Evolutionary conservation across 345 rosid genomes (phyloP).

Genomic region (Ceriops zippeliana): DNA sequence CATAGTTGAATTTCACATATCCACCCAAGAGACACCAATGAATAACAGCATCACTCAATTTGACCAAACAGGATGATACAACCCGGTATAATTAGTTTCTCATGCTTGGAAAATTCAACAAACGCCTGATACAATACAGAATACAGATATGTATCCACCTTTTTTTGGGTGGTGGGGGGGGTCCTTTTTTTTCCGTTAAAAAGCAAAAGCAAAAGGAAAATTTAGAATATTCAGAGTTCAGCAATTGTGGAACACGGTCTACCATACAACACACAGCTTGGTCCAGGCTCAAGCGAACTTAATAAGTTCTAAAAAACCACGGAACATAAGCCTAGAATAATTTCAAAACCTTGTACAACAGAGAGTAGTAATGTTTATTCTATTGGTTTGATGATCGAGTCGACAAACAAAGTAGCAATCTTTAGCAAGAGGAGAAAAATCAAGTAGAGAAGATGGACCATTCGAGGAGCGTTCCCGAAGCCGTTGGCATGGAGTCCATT

Average conservation of each 20-base stretch:
- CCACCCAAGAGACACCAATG: background rate
- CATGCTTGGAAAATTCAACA: conserved; percentile 6
- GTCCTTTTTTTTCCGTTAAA: no score
- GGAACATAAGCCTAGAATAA: background rate
- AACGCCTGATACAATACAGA: background rate
- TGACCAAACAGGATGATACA: background rate
- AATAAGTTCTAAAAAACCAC: background rate
- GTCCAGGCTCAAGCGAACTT: background rate
- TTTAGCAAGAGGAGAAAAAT: background rate
- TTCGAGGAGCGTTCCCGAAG: conserved; percentile 33
- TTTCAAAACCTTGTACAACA: no score
- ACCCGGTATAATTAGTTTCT: background rate
- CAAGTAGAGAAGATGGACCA: conserved; percentile 33
- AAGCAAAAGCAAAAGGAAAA: no score
- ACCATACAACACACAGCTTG: background rate
- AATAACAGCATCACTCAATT: background rate
- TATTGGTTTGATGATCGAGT: background rate
- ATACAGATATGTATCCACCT: background rate
- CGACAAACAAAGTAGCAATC: background rate
- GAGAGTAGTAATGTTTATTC: no score
- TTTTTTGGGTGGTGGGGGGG: no score
- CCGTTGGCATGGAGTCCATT: conserved; percentile 25
- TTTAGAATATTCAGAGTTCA: no score
- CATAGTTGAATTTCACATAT: background rate
- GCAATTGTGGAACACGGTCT: no score